phyloP scores from a whole-genome alignment of 1,284 basidiomycete genomes.

The Ganoderma lucidum region DNA sequence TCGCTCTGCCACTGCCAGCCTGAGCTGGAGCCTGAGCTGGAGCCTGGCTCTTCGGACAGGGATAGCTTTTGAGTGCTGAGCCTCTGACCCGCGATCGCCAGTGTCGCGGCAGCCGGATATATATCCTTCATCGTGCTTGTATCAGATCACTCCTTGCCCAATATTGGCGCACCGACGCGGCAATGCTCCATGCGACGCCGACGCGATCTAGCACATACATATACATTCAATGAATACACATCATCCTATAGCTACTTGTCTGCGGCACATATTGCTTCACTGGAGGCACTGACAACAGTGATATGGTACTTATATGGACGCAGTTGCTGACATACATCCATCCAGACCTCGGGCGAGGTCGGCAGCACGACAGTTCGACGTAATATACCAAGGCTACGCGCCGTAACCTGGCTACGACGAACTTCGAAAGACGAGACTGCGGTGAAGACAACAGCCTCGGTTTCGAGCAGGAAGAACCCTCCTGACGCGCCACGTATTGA shows the following conservation, averaged over 20 bases:
- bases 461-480: background rate
- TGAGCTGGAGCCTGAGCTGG: too few species aligned
- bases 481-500: background rate
- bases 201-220: background rate
- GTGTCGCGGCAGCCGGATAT: background rate
- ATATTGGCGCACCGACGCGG: background rate
- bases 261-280: background rate
- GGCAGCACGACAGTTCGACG: slow-evolving; percentile 13
- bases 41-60: too few species aligned
- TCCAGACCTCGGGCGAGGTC: background rate
- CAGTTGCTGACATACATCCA: background rate
- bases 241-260: background rate
- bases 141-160: background rate
- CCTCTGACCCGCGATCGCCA: background rate
- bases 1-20: too few species aligned
- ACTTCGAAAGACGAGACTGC: slow-evolving; percentile 2
- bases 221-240: background rate
- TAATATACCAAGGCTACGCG: slow-evolving; percentile 13
- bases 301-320: background rate
- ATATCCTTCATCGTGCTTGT: background rate
- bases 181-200: too few species aligned
- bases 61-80: too few species aligned
- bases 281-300: background rate
- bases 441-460: slow-evolving; percentile 1
- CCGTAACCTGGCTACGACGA: slow-evolving; percentile 18